These are phyloP conservation scores for Ampelocalamus luodianensis DNA, from an alignment of 176 grass and related monocot genomes.

Conservation along the genomic window DNA sequence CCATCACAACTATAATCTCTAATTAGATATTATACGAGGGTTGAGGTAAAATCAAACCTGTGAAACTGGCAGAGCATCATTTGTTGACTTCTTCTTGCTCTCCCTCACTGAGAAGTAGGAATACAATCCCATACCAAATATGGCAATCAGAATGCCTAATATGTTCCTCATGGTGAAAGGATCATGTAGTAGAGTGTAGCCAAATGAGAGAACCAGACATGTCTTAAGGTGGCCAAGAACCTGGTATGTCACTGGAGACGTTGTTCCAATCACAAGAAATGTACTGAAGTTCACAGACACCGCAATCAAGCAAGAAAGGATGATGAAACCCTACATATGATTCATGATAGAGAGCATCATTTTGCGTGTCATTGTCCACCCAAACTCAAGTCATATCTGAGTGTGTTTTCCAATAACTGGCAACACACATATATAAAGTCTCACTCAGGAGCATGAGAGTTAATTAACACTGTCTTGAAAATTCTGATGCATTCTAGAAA, in stretches of 20 bases:
- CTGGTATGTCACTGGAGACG: slow-evolving; percentile 97
- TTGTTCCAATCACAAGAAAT: slow-evolving; percentile 96
- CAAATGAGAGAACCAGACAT: slow-evolving; percentile 95
- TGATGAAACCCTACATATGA: slow-evolving; percentile 83
- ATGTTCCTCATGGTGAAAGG: slow-evolving; percentile 87
- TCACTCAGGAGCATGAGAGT: slow-evolving; percentile 22
- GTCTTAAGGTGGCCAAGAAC: slow-evolving; percentile 99
- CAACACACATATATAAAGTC: neutral
- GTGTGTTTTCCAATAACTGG: slow-evolving; percentile 29
- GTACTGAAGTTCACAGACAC: slow-evolving; percentile 99
- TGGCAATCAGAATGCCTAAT: slow-evolving; percentile 86
- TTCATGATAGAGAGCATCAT: slow-evolving; percentile 39
- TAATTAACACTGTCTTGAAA: slow-evolving; percentile 28
- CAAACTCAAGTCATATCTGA: slow-evolving; percentile 18
- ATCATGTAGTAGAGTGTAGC: slow-evolving; percentile 86
- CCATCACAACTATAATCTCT: slow-evolving; percentile 7
- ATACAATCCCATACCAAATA: slow-evolving; percentile 92
- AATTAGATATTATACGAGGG: slow-evolving; percentile 16
- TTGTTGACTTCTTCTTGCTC: slow-evolving; percentile 88
- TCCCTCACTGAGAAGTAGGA: slow-evolving; percentile 90
- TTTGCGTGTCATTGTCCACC: slow-evolving; percentile 17
- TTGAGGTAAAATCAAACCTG: slow-evolving; percentile 65
- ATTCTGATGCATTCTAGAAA: slow-evolving; percentile 31
- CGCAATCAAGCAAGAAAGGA: slow-evolving; percentile 95
- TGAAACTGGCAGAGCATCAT: slow-evolving; percentile 74